phyloP scores from a whole-genome alignment of 2,329 filamentous ascomycete genomes.

The Claviceps monticola region DNA sequence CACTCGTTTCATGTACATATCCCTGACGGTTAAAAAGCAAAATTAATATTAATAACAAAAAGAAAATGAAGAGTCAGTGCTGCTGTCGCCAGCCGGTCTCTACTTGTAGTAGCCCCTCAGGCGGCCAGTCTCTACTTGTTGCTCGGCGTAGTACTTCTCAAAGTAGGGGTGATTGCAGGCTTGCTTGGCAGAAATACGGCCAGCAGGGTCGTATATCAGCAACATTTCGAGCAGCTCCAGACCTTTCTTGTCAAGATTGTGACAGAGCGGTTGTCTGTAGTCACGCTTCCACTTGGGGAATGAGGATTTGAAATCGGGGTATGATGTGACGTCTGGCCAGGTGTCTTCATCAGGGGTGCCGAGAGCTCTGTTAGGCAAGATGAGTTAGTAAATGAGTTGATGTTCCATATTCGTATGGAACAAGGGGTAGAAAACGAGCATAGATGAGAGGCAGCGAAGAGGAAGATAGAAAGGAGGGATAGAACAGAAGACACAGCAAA shows the following conservation, averaged over 20 bases:
- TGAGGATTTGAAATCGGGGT: slow-evolving; percentile 83
- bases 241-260: slow-evolving; percentile 57
- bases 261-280: slow-evolving; percentile 49
- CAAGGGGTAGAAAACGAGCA: too few relatives aligned
- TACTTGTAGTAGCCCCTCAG: slow-evolving; percentile 24
- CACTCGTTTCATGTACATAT: background rate
- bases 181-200: slow-evolving; percentile 79
- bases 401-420: too few relatives aligned
- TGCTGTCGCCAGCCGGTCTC: slow-evolving; percentile 11
- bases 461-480: background rate
- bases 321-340: slow-evolving; percentile 89
- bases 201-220: slow-evolving; percentile 77
- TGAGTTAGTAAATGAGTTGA: too few relatives aligned
- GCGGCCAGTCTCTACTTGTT: slow-evolving; percentile 15
- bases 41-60: background rate
- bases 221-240: slow-evolving; percentile 55
- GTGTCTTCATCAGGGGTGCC: slow-evolving; percentile 70
- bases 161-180: slow-evolving; percentile 80
- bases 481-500: background rate
- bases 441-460: too few relatives aligned
- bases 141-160: slow-evolving; percentile 23
- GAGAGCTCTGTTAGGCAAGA: slow-evolving; percentile 39
- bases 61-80: slow-evolving; percentile 5
- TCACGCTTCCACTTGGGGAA: slow-evolving; percentile 86
- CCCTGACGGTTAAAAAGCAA: background rate